phyloP scores from a whole-genome alignment of 352 stramenopile genomes.

The Blastocystis sp. region DNA sequence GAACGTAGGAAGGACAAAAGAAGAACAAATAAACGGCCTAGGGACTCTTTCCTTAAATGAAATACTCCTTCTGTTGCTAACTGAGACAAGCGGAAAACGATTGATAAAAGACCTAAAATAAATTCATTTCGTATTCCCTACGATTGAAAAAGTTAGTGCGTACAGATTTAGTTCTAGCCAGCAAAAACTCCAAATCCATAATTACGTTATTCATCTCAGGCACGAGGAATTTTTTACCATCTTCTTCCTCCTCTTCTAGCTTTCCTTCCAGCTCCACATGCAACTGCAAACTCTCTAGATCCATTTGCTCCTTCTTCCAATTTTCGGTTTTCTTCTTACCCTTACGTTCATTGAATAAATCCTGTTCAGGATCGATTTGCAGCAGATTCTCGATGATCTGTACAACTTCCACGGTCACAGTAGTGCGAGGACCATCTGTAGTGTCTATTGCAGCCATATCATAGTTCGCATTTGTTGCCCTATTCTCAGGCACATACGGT shows the following conservation, averaged over 20 bases:
- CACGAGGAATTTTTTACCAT: conserved; percentile 7
- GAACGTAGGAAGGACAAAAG: conserved; percentile 37
- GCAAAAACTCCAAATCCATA: conserved; percentile 1
- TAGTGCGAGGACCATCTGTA: not conserved
- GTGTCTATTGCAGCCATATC: not conserved
- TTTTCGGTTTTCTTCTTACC: not conserved
- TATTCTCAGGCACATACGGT: not conserved
- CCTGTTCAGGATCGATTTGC: conserved; percentile 8
- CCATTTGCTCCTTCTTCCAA: not conserved
- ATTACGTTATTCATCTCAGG: conserved; percentile 5
- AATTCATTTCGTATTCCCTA: not conserved
- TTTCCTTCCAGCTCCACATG: not conserved
- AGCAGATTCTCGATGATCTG: conserved; percentile 53
- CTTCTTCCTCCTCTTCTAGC: not conserved
- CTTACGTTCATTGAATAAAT: conserved; percentile 44
- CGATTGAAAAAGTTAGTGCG: conserved; percentile 22
- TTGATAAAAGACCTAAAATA: conserved; percentile 3
- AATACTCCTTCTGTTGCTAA: not conserved
- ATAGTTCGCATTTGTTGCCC: no score
- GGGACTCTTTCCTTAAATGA: not conserved
- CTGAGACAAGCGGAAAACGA: conserved; percentile 14
- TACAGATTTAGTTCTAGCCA: not conserved
- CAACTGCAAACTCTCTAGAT: not conserved
- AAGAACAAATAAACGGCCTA: not conserved
- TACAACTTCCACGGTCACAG: conserved; percentile 24